Conservation (phyloP, 2,329 filamentous ascomycete species). For the Ciborinia camelliae region DNA sequence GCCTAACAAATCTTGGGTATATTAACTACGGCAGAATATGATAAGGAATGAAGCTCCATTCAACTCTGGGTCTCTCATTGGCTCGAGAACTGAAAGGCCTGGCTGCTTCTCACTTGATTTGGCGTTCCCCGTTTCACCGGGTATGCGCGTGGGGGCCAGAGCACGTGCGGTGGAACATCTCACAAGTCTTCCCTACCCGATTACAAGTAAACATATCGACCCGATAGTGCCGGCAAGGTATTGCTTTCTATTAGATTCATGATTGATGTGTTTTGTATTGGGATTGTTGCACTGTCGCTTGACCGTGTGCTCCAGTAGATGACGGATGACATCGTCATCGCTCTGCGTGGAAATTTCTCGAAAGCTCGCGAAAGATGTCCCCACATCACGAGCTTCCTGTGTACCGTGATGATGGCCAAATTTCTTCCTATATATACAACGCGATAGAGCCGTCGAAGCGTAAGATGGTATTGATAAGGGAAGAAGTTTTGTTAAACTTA, state of each 20-base stretch:
- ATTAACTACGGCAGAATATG: background rate
- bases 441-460: background rate
- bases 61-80: background rate
- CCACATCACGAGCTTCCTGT: background rate
- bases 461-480: background rate
- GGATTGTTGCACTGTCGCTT: background rate
- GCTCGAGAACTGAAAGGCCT: background rate
- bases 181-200: background rate
- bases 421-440: background rate
- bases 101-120: too few species aligned
- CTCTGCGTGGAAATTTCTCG: conserved; percentile 5
- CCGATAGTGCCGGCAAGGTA: background rate
- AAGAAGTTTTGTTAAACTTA: background rate
- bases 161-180: background rate
- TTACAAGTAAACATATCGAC: background rate
- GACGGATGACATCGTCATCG: background rate
- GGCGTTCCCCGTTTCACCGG: too few species aligned
- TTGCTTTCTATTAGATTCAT: background rate
- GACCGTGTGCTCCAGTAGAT: too few species aligned
- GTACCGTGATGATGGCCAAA: background rate
- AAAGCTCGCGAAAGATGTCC: background rate
- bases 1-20: background rate
- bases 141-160: background rate
- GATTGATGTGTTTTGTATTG: too few species aligned
- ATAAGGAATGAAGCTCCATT: background rate